A percentile compares a stretch with the other conserved stretches of the same genome.
phyloP scores from a whole-genome alignment of 106 monocot species.

The Apostasia ramifera region DNA sequence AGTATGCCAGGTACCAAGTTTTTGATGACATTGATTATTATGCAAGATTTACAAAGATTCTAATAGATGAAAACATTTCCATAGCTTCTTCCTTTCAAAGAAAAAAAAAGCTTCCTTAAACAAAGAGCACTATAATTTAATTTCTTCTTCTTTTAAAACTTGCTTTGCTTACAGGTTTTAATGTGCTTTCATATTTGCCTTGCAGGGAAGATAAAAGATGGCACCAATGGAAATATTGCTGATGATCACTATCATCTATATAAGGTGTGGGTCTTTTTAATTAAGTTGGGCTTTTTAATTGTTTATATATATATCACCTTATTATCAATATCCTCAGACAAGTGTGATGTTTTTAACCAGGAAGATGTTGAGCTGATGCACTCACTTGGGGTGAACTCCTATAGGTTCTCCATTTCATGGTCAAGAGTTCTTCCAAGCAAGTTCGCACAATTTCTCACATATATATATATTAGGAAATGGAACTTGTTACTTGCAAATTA shows the following conservation, averaged over 20 bases:
- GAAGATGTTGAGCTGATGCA: constrained; percentile 20
- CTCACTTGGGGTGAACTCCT: constrained; percentile 21
- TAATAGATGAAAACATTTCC: neutral
- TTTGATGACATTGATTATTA: neutral
- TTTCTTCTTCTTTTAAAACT: neutral
- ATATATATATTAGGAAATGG: neutral
- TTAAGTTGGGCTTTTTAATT: neutral
- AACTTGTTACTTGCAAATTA: neutral
- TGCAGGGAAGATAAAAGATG: constrained; percentile 32
- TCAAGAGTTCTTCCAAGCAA: constrained; percentile 22
- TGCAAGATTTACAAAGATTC: neutral
- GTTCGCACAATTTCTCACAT: neutral
- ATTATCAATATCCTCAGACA: neutral
- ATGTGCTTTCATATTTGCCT: neutral
- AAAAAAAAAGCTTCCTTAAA: too few species aligned
- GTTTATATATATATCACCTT: neutral
- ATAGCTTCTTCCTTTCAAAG: too few species aligned
- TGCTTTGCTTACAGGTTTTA: neutral
- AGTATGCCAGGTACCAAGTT: constrained; percentile 8
- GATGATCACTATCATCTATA: constrained; percentile 20
- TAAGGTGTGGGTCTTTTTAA: constrained; percentile 1
- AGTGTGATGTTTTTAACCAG: neutral
- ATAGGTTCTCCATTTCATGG: constrained; percentile 25
- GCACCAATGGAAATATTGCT: constrained; percentile 21
- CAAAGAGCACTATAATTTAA: neutral